These are phyloP conservation scores for Didymosphaeria variabile DNA, from an alignment of 2,329 filamentous ascomycete genomes.

Conservation along the genomic window DNA sequence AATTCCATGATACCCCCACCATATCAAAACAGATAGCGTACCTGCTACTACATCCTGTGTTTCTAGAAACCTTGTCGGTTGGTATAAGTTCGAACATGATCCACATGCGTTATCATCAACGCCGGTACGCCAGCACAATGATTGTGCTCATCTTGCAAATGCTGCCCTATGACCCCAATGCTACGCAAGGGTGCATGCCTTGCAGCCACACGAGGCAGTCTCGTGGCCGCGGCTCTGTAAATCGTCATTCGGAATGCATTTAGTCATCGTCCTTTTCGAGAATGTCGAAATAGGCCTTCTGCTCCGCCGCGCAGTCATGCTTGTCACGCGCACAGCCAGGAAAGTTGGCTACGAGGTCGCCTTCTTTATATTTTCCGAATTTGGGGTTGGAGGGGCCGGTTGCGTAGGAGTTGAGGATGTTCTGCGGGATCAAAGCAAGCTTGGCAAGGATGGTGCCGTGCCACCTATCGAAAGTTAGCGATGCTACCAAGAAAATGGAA, in stretches of 20 bases:
- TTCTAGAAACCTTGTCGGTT: neutral
- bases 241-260: conserved; percentile 2
- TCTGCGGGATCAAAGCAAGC: conserved; percentile 87
- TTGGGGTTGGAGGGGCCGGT: conserved; percentile 37
- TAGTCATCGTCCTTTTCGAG: conserved; percentile 37
- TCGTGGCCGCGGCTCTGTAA: neutral
- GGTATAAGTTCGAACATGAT: conserved; percentile 4
- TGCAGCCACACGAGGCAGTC: conserved; percentile 9
- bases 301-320: conserved; percentile 76
- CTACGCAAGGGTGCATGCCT: conserved; percentile 4
- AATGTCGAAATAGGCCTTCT: conserved; percentile 61
- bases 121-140: conserved; percentile 10
- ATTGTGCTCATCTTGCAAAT: neutral
- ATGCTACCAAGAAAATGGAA: neutral
- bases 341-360: conserved; percentile 85
- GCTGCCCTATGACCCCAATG: neutral
- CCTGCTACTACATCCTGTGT: neutral
- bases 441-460: conserved; percentile 94
- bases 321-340: conserved; percentile 70
- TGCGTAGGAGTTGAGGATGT: conserved; percentile 80
- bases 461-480: conserved; percentile 71
- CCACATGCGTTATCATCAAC: conserved; percentile 11
- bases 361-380: conserved; percentile 75
- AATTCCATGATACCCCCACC: neutral
- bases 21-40: conserved; percentile 6